Conservation (phyloP, 2,329 filamentous ascomycete species). For the Microcyclospora pomicola region DNA sequence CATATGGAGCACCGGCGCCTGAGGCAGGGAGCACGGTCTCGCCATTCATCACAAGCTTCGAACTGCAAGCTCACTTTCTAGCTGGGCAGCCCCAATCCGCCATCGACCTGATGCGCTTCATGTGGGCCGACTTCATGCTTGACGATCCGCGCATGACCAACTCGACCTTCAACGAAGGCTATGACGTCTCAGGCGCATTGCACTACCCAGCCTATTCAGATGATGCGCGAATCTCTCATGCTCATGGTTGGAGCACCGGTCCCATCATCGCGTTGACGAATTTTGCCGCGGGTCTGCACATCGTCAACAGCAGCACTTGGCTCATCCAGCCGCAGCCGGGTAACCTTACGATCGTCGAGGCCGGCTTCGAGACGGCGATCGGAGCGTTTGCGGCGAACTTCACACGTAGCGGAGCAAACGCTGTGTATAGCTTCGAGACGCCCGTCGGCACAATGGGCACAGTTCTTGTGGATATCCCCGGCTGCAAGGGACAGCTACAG, state of each 20-base stretch:
- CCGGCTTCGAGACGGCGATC: slow-evolving; percentile 33
- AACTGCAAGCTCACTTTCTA: slow-evolving; percentile 30
- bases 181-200: slow-evolving; percentile 33
- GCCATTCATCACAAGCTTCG: slow-evolving; percentile 31
- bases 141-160: slow-evolving; percentile 26
- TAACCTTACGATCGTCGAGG: slow-evolving; percentile 29
- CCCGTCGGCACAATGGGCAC: slow-evolving; percentile 21
- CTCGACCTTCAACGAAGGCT: slow-evolving; percentile 31
- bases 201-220: slow-evolving; percentile 31
- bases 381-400: slow-evolving; percentile 28
- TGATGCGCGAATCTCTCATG: slow-evolving; percentile 9
- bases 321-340: slow-evolving; percentile 31
- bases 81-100: slow-evolving; percentile 25
- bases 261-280: slow-evolving; percentile 32
- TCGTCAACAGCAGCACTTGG: slow-evolving; percentile 25
- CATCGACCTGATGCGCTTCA: slow-evolving; percentile 29
- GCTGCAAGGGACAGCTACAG: too few species aligned
- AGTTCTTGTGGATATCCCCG: slow-evolving; percentile 4
- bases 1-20: slow-evolving; percentile 28
- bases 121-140: slow-evolving; percentile 29
- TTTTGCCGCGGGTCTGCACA: slow-evolving; percentile 18
- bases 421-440: slow-evolving; percentile 14
- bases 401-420: slow-evolving; percentile 8
- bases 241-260: slow-evolving; percentile 22
- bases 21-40: slow-evolving; percentile 29